Evolutionary conservation across 768 basidiomycete genomes (phyloP).

Genomic region (Nevesoporus exiguus): DNA sequence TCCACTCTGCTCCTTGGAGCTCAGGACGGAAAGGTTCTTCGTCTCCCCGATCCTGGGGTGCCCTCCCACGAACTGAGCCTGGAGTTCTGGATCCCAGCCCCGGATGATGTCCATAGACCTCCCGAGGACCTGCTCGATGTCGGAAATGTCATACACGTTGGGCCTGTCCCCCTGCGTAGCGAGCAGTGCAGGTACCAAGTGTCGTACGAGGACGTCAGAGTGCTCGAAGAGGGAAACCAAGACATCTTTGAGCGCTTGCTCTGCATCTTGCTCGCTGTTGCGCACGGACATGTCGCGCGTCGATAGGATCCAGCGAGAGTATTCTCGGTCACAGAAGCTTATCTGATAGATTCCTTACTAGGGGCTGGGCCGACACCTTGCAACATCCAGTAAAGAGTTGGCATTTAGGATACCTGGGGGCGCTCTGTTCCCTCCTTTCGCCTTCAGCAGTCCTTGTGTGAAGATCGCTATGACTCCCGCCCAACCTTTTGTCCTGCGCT

Average conservation of each 20-base stretch:
- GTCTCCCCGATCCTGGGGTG: constrained; percentile 90
- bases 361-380: too few species aligned
- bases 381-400: too few species aligned
- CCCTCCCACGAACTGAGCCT: constrained; percentile 68
- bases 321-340: too few species aligned
- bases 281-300: constrained; percentile 1
- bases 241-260: constrained; percentile 28
- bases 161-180: constrained; percentile 22
- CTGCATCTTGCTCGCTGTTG: constrained; percentile 1
- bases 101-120: constrained; percentile 45
- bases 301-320: background rate
- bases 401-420: too few species aligned
- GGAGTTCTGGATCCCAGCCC: constrained; percentile 49
- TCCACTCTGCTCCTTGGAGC: constrained; percentile 76
- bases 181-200: constrained; percentile 54
- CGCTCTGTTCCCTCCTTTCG: background rate
- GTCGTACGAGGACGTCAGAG: constrained; percentile 51
- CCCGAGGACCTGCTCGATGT: constrained; percentile 55
- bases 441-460: background rate
- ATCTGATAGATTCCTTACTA: too few species aligned
- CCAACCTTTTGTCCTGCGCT: constrained; percentile 51
- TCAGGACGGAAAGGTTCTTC: constrained; percentile 68
- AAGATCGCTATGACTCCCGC: constrained; percentile 15
- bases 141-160: constrained; percentile 30
- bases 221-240: constrained; percentile 60